Conservation (phyloP, 352 stramenopile genomes). For the Phytophthora pseudosyringae region DNA sequence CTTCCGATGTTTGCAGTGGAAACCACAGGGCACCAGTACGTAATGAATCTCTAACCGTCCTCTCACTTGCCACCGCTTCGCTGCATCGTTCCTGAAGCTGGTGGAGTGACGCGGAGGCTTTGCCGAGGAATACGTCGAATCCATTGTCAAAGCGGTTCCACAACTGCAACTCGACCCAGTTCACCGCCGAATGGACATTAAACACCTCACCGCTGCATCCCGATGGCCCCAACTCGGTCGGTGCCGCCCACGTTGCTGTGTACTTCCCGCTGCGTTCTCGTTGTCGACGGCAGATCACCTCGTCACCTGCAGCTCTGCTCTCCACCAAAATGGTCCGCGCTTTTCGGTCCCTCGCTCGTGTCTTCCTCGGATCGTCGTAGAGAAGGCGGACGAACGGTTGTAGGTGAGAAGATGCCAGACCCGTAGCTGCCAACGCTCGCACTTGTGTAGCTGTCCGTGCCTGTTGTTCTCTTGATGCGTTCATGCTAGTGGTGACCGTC, state of each 20-base stretch:
- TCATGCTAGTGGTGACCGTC: slow-evolving; percentile 10
- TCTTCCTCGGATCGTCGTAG: slow-evolving; percentile 36
- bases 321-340: slow-evolving; percentile 27
- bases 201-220: slow-evolving; percentile 14
- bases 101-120: slow-evolving; percentile 42
- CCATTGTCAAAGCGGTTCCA: slow-evolving; percentile 70
- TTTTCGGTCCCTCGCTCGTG: slow-evolving; percentile 10
- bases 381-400: slow-evolving; percentile 59
- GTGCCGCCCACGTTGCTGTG: slow-evolving; percentile 44
- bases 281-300: slow-evolving; percentile 24
- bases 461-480: background rate
- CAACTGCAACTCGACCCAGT: slow-evolving; percentile 63
- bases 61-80: background rate
- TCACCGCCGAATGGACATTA: slow-evolving; percentile 38
- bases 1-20: slow-evolving; percentile 38
- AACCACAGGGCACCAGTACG: slow-evolving; percentile 45
- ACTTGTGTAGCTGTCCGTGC: slow-evolving; percentile 44
- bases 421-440: slow-evolving; percentile 37
- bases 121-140: slow-evolving; percentile 63
- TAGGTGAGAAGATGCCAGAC: slow-evolving; percentile 51
- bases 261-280: slow-evolving; percentile 46
- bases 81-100: slow-evolving; percentile 29
- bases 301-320: slow-evolving; percentile 9
- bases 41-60: background rate
- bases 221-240: background rate